Percentiles rank a stretch among this genome's conserved stretches.
Conservation (phyloP, 2,329 filamentous ascomycete species). For the Microdochium trichocladiopsis region DNA sequence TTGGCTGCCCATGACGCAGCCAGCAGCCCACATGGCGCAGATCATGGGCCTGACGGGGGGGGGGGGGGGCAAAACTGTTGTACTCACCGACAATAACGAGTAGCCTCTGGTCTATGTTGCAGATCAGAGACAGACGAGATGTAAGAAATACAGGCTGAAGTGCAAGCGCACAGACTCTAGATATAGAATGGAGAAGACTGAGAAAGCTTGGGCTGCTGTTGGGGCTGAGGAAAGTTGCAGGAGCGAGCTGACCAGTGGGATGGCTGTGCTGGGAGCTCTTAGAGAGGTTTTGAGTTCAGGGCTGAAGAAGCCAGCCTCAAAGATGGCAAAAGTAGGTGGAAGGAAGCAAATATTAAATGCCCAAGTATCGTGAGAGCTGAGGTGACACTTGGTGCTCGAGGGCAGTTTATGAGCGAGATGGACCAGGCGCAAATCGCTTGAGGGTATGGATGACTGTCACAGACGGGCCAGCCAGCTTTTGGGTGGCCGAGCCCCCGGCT, state of each 20-base stretch:
- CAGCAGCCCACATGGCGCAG: neutral
- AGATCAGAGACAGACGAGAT: neutral
- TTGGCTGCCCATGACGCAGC: neutral
- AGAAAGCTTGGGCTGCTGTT: neutral
- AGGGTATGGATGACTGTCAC: neutral
- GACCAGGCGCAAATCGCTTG: neutral
- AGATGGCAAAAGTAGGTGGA: too few species aligned
- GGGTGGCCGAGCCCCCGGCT: neutral
- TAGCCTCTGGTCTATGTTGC: neutral
- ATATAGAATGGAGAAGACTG: neutral
- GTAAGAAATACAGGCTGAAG: neutral
- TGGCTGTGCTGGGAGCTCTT: too few species aligned
- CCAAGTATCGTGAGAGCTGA: too few species aligned
- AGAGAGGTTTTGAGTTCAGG: too few species aligned
- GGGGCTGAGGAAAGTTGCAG: too few species aligned
- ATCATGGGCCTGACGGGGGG: neutral
- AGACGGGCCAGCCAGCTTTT: neutral
- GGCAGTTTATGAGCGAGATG: neutral
- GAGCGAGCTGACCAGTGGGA: too few species aligned
- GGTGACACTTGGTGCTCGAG: too few species aligned
- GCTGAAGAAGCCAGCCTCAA: too few species aligned
- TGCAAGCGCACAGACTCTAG: too few species aligned
- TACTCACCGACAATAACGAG: neutral
- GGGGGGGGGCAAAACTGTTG: neutral
- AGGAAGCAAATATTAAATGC: too few species aligned